Evolutionary conservation across 139 green algal species (phyloP).

Genomic region (Tetratostichococcus sp.): DNA sequence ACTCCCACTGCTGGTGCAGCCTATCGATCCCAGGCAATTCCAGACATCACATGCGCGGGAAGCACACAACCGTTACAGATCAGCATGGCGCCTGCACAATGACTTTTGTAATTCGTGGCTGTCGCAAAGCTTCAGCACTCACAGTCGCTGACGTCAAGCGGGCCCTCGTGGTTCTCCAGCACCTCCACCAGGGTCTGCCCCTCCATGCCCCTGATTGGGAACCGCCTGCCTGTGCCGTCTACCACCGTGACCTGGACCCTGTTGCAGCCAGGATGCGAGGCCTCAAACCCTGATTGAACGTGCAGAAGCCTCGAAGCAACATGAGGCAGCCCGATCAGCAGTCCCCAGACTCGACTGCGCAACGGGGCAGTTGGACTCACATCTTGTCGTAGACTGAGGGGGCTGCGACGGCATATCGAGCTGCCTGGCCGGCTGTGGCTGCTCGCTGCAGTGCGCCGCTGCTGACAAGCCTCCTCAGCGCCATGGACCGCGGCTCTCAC

Average conservation of each 20-base stretch:
- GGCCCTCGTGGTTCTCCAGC: slow-evolving; percentile 16
- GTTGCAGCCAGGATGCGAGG: too few species aligned
- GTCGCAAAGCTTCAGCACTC: neutral
- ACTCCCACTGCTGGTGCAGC: too few species aligned
- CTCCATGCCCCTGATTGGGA: slow-evolving; percentile 18
- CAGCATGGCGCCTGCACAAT: too few species aligned
- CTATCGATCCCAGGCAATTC: too few species aligned
- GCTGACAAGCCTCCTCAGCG: neutral
- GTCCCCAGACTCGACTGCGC: too few species aligned
- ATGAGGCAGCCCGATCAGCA: too few species aligned
- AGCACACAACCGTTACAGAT: too few species aligned
- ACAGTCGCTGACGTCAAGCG: slow-evolving; percentile 8
- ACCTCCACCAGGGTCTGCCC: slow-evolving; percentile 25
- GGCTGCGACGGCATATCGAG: neutral
- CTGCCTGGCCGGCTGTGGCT: neutral
- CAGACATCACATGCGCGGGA: too few species aligned
- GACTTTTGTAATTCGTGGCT: too few species aligned
- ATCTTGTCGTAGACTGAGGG: neutral
- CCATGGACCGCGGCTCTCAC: neutral
- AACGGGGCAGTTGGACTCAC: too few species aligned
- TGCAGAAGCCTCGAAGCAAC: too few species aligned
- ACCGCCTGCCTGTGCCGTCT: slow-evolving; percentile 8
- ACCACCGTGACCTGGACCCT: slow-evolving; percentile 25
- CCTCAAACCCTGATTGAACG: too few species aligned
- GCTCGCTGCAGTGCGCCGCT: neutral